Evolutionary conservation across 2,329 filamentous ascomycete genomes (phyloP).

Genomic region (Pseudogymnoascus sp.): DNA sequence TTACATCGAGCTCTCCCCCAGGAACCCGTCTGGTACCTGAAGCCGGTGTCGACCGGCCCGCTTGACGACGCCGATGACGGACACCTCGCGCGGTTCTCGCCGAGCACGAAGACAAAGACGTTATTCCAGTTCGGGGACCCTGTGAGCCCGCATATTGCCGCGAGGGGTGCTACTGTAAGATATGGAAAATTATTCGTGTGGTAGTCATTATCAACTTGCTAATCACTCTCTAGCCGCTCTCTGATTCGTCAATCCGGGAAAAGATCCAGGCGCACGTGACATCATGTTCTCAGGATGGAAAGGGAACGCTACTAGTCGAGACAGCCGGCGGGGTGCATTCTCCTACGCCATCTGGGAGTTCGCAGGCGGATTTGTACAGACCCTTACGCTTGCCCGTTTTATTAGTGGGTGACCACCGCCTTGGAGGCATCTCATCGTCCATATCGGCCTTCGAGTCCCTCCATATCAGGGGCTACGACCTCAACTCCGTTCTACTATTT

Average conservation of each 20-base stretch:
- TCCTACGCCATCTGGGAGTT: slow-evolving; percentile 64
- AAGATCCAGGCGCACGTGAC: slow-evolving; percentile 39
- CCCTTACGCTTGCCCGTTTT: slow-evolving; percentile 65
- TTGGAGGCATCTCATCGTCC: slow-evolving; percentile 73
- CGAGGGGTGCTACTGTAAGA: slow-evolving; percentile 26
- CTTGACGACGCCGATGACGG: slow-evolving; percentile 58
- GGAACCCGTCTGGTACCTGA: slow-evolving; percentile 56
- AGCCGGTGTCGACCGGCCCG: slow-evolving; percentile 74
- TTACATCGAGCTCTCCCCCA: slow-evolving; percentile 38
- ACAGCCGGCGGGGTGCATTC: slow-evolving; percentile 79
- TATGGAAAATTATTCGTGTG: slow-evolving; percentile 8
- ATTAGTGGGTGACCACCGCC: slow-evolving; percentile 63
- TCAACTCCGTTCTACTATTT: slow-evolving; percentile 63
- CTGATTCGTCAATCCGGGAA: slow-evolving; percentile 42
- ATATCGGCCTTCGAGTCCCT: slow-evolving; percentile 76
- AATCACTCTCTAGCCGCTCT: slow-evolving; percentile 33
- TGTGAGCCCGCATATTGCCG: slow-evolving; percentile 71
- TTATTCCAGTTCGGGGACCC: slow-evolving; percentile 66
- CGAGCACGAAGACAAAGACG: slow-evolving; percentile 45
- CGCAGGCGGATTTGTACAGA: slow-evolving; percentile 70
- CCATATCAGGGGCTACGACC: slow-evolving; percentile 67
- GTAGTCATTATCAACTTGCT: slow-evolving; percentile 34
- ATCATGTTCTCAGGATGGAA: slow-evolving; percentile 32
- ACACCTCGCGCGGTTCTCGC: slow-evolving; percentile 51
- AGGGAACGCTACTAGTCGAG: slow-evolving; percentile 62